Percentiles rank a stretch among this genome's conserved stretches.
These are phyloP conservation scores for Termitomyces sp. DNA, from an alignment of 768 basidiomycete species.

Conservation along the genomic window DNA sequence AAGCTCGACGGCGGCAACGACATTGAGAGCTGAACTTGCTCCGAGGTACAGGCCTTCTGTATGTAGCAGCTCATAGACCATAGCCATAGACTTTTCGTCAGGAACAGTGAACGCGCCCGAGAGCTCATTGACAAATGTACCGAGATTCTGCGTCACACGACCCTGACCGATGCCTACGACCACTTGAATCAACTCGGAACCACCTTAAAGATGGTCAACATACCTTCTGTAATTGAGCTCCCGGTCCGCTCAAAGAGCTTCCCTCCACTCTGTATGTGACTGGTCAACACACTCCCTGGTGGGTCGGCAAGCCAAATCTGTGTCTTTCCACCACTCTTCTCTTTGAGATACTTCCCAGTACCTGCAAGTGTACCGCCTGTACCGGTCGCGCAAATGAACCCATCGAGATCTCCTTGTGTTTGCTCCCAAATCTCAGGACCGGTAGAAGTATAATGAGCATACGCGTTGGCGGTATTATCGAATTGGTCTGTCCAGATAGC, in stretches of 20 bases:
- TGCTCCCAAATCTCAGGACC: conserved; percentile 98
- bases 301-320: conserved; percentile 97
- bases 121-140: conserved; percentile 72
- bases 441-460: conserved; percentile 84
- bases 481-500: conserved; percentile 98
- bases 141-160: conserved; percentile 88
- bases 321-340: conserved; percentile 71
- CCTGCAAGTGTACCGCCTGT: conserved; percentile 97
- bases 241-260: conserved; percentile 73
- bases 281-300: conserved; percentile 88
- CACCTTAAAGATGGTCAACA: conserved; percentile 10
- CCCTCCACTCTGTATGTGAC: conserved; percentile 79
- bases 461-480: conserved; percentile 90
- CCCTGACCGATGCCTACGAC: conserved; percentile 91
- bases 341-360: conserved; percentile 77
- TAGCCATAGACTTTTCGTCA: conserved; percentile 86
- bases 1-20: conserved; percentile 89
- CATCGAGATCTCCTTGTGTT: conserved; percentile 74
- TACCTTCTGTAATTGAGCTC: conserved; percentile 92
- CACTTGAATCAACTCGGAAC: not conserved
- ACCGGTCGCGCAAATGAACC: conserved; percentile 92
- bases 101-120: conserved; percentile 84
- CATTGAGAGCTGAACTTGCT: conserved; percentile 91
- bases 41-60: conserved; percentile 94
- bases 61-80: conserved; percentile 92